These are phyloP conservation scores for Artemisia argyi DNA, from an alignment of 129 eudicot species.

Conservation along the genomic window DNA sequence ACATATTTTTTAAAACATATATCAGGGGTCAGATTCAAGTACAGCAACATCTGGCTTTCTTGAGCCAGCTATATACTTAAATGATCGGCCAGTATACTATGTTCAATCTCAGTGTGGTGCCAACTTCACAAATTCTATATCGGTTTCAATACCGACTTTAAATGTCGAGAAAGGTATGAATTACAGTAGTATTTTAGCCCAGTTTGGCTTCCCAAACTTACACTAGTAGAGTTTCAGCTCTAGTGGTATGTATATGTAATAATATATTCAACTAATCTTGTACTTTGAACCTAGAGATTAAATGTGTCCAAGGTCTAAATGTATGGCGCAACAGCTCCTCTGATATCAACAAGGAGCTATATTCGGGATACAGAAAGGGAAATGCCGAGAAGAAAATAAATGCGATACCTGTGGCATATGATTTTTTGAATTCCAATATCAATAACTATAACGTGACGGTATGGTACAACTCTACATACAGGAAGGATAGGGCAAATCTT, in stretches of 20 bases:
- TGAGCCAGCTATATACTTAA: constrained; percentile 60
- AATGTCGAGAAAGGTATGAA: constrained; percentile 50
- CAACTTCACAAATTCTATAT: constrained; percentile 52
- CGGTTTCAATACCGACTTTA: constrained; percentile 42
- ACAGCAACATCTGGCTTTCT: constrained; percentile 47
- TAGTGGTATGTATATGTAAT: too few species aligned
- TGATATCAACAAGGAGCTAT: constrained; percentile 77
- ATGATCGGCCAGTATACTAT: constrained; percentile 48
- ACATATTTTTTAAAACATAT: not conserved
- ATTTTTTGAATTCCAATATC: constrained; percentile 65
- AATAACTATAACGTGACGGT: constrained; percentile 70
- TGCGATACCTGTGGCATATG: constrained; percentile 75
- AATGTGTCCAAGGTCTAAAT: constrained; percentile 67
- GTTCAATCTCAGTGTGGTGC: constrained; percentile 65
- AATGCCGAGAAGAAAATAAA: constrained; percentile 57
- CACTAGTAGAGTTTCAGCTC: too few species aligned
- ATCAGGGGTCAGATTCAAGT: constrained; percentile 70
- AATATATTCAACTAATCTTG: not conserved
- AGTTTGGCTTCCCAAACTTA: too few species aligned
- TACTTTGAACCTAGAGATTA: constrained; percentile 49
- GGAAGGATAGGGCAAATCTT: constrained; percentile 55
- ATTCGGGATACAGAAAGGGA: constrained; percentile 69
- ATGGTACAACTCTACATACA: constrained; percentile 71
- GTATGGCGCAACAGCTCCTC: constrained; percentile 90
- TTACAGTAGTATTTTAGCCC: too few species aligned